phyloP scores from a whole-genome alignment of 768 basidiomycete genomes.

The Dentipellis sp. region DNA sequence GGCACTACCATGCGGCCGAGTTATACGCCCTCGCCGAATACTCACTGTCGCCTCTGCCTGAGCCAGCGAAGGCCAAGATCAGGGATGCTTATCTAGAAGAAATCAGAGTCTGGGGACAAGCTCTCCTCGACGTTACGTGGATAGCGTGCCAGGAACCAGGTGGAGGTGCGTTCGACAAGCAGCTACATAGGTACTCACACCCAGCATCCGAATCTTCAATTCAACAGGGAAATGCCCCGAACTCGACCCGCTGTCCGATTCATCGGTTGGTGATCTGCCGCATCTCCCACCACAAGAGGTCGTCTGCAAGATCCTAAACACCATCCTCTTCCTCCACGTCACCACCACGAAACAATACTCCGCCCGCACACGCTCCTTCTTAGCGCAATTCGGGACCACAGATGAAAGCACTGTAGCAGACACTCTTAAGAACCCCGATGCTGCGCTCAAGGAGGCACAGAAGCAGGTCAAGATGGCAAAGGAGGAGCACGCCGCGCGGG shows the following conservation, averaged over 20 bases:
- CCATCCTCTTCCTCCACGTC: conserved; percentile 42
- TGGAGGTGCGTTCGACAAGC: conserved; percentile 22
- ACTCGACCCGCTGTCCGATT: conserved; percentile 35
- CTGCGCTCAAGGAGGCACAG: conserved; percentile 35
- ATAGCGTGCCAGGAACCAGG: conserved; percentile 33
- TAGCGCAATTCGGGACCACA: conserved; percentile 28
- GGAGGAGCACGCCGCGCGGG: conserved; percentile 31
- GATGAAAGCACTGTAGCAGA: conserved; percentile 36
- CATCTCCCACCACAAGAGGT: conserved; percentile 28
- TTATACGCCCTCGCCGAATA: conserved; percentile 32
- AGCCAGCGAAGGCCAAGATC: conserved; percentile 12
- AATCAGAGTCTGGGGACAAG: conserved; percentile 37
- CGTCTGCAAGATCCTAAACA: conserved; percentile 35
- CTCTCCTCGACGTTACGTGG: conserved; percentile 34
- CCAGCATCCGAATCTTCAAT: conserved; percentile 2
- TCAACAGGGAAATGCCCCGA: conserved; percentile 31
- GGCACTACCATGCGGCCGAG: conserved; percentile 33
- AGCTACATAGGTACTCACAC: background rate
- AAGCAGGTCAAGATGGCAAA: conserved; percentile 30
- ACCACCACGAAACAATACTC: conserved; percentile 40
- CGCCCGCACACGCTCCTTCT: conserved; percentile 38
- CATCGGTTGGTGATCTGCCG: conserved; percentile 32
- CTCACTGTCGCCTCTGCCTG: conserved; percentile 14
- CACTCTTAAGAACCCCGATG: conserved; percentile 40
- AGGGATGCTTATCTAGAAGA: conserved; percentile 25